Evolutionary conservation across 805 yeast species (phyloP).

Genomic region (Suhomyces sp.): DNA sequence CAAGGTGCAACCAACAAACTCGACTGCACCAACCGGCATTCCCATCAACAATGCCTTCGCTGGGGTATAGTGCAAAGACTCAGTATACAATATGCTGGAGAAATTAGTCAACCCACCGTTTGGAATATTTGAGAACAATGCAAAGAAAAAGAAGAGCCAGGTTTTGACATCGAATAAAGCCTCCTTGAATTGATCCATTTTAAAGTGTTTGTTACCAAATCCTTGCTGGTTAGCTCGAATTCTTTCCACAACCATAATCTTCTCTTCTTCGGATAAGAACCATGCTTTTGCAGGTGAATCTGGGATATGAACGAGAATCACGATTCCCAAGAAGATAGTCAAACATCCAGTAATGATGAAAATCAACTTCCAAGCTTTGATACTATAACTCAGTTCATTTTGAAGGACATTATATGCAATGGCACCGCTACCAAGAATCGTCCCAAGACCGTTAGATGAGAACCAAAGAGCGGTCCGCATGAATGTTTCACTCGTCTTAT

Average conservation of each 20-base stretch:
- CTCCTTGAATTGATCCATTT: constrained; percentile 36
- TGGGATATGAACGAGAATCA: constrained; percentile 52
- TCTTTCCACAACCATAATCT: constrained; percentile 47
- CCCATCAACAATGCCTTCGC: constrained; percentile 42
- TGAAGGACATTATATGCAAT: constrained; percentile 46
- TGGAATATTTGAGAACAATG: constrained; percentile 29
- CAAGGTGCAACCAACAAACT: constrained; percentile 35
- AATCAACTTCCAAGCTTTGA: constrained; percentile 59
- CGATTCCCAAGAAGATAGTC: constrained; percentile 51
- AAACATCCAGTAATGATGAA: constrained; percentile 61
- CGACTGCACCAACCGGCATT: constrained; percentile 50
- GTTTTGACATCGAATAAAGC: constrained; percentile 37
- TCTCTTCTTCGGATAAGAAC: constrained; percentile 24
- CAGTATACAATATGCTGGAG: constrained; percentile 31
- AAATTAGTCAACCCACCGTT: constrained; percentile 40
- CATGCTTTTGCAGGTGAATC: constrained; percentile 45
- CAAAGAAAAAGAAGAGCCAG: constrained; percentile 32
- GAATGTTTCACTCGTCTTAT: constrained; percentile 34
- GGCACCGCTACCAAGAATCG: constrained; percentile 45
- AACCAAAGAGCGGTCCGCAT: constrained; percentile 38
- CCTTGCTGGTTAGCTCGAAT: constrained; percentile 48
- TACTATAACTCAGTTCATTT: constrained; percentile 36
- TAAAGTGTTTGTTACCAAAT: constrained; percentile 39
- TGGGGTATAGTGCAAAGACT: constrained; percentile 24
- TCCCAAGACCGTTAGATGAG: constrained; percentile 37